Base-by-base conservation (phyloP, 2,329 filamentous ascomycete genomes). In the Colletotrichum tropicale region DNA sequence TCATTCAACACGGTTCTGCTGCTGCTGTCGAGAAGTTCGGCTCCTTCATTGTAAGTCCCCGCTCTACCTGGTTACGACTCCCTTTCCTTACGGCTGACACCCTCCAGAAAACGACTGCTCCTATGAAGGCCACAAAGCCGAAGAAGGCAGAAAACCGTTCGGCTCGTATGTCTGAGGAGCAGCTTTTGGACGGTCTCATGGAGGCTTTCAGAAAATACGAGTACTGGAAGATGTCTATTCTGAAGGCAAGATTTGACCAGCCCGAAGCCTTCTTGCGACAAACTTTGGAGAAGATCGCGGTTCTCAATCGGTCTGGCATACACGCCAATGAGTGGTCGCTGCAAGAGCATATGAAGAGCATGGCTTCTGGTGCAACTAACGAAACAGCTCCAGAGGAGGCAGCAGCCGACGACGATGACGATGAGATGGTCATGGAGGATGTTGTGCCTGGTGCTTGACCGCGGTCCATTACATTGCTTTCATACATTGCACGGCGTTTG, bases 201-300 rank as follows among this genome's bases (percentile, higher is more conserved):
- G 87, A 90, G 65, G 94, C 93, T 82, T 99, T 98, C 91, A 91
- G 93, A 72, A 88, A 94, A 81, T 98, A 94, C 88, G 93, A 93
- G 80, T 98, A 97, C 85, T 99, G 96, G 96, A 78, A 78, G 58
- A 78, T 78, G 75, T 78, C 77, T 8, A 76, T 78, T 52, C 67
- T 78, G 60, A 78, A 77, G 62, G 77, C 75, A n/a, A 75, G 75
- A 21, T 91, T 98, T 52, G 91, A 93, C 75, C 97, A 99, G 85
- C 97, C 97, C 2, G 97, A 98, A 83, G 93, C 94, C n/a, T 98
- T 96, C 84, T 91, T 99, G 77, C 95, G 96, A 70, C 92, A 97
- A 82, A 94, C 93, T 1, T 86, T 99, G 79, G 94, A 96, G 77
- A 93, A 95, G 81, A 91, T 98, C 75, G 96, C 95, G 0, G 91